These are phyloP conservation scores for Sutorius eximius DNA, from an alignment of 1,284 basidiomycete genomes.

Conservation along the genomic window DNA sequence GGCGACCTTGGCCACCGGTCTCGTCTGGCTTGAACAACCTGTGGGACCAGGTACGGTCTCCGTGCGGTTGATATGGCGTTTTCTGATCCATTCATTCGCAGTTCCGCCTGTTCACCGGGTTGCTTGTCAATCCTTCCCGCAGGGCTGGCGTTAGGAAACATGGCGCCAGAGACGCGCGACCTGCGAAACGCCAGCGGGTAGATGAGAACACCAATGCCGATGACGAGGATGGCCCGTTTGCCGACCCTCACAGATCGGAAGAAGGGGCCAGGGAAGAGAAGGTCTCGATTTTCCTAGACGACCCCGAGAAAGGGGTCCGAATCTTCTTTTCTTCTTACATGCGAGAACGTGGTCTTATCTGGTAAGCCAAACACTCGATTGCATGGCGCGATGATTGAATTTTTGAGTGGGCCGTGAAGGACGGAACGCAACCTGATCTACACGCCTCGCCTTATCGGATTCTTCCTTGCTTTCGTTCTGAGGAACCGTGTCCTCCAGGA, in stretches of 20 bases:
- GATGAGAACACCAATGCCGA: conserved; percentile 9
- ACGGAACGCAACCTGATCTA: conserved; percentile 44
- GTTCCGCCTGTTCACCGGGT: conserved; percentile 58
- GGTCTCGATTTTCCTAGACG: conserved; percentile 52
- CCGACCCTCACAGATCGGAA: conserved; percentile 37
- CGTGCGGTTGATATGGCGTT: not conserved
- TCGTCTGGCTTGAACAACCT: conserved; percentile 44
- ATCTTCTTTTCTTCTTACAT: conserved; percentile 68
- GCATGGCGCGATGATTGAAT: not conserved
- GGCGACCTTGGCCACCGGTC: conserved; percentile 51
- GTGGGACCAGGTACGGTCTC: conserved; percentile 57
- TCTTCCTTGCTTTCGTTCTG: conserved; percentile 63
- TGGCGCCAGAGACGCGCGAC: conserved; percentile 4
- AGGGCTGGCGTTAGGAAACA: conserved; percentile 30
- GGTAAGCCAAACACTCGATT: conserved; percentile 39
- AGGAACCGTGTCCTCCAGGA: conserved; percentile 55
- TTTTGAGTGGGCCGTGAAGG: conserved; percentile 33
- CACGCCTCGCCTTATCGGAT: conserved; percentile 55
- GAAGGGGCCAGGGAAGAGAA: conserved; percentile 45
- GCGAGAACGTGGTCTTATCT: conserved; percentile 61
- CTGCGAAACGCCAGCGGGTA: conserved; percentile 25
- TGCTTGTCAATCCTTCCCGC: conserved; percentile 43
- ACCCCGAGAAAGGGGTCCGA: conserved; percentile 52
- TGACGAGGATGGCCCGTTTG: conserved; percentile 36
- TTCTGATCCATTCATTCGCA: conserved; percentile 26